Evolutionary conservation across 2,329 filamentous ascomycete species (phyloP).

Genomic region (Pseudophaeomoniella oleicola): DNA sequence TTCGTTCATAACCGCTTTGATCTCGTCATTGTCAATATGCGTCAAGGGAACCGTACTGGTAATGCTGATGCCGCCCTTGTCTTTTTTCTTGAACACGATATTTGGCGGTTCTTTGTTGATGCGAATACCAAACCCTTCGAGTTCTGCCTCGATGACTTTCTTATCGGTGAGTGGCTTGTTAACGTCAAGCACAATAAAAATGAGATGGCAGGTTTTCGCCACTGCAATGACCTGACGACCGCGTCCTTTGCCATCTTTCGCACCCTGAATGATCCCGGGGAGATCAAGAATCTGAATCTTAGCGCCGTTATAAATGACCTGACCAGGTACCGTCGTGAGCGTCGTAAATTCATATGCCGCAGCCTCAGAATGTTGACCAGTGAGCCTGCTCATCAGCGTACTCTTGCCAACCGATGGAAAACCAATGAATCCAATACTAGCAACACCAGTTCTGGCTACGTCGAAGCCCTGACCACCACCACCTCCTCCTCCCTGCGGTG

Average conservation of each 20-base stretch:
- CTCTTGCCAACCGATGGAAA: conserved; percentile 98
- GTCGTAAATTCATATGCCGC: conserved; percentile 99
- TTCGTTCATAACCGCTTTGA: conserved; percentile 94
- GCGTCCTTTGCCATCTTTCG: conserved; percentile 94
- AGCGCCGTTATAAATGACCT: conserved; percentile 91
- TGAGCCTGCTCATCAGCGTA: conserved; percentile 88
- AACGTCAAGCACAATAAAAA: conserved; percentile 96
- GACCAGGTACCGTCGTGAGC: conserved; percentile 88
- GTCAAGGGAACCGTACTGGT: conserved; percentile 86
- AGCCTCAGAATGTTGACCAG: conserved; percentile 91
- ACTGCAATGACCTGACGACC: conserved; percentile 98
- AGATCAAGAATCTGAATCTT: conserved; percentile 97
- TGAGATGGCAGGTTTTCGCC: conserved; percentile 95
- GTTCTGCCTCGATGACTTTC: conserved; percentile 80
- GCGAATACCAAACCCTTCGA: conserved; percentile 93
- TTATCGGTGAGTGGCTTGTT: conserved; percentile 98
- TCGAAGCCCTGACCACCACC: conserved; percentile 87
- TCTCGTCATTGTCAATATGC: conserved; percentile 91
- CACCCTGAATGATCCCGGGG: conserved; percentile 96
- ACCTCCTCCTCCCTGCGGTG: conserved; percentile 62
- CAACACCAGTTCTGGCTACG: conserved; percentile 92
- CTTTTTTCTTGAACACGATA: conserved; percentile 99
- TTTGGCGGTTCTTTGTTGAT: conserved; percentile 97
- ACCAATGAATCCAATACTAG: conserved; percentile 92
- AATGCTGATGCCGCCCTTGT: conserved; percentile 92